Evolutionary conservation across 352 stramenopile species (phyloP).

Genomic region (Phytophthora crassamura): DNA sequence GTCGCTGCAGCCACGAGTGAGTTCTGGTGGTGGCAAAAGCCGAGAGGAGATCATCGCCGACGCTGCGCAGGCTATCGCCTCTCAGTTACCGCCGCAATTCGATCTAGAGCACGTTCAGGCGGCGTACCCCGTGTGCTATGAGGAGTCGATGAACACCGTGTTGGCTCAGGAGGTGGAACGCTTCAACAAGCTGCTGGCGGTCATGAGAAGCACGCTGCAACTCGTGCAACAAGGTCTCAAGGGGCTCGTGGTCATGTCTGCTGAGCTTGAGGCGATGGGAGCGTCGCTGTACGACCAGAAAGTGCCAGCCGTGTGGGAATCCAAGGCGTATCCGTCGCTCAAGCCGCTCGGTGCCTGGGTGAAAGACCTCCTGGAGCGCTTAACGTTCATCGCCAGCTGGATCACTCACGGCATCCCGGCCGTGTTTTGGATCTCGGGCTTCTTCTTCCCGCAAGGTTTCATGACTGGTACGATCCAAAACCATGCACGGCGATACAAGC

Average conservation of each 20-base stretch:
- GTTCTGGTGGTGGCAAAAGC: conserved; percentile 74
- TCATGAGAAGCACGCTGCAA: conserved; percentile 87
- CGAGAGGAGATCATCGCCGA: conserved; percentile 91
- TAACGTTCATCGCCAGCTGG: conserved; percentile 76
- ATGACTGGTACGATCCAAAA: conserved; percentile 95
- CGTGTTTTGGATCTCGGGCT: conserved; percentile 93
- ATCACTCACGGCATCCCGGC: conserved; percentile 78
- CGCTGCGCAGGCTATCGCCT: conserved; percentile 85
- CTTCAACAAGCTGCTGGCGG: conserved; percentile 86
- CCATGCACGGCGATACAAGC: conserved; percentile 84
- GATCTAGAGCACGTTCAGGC: conserved; percentile 89
- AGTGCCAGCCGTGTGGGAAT: conserved; percentile 87
- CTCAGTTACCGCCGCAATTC: conserved; percentile 73
- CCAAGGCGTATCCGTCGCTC: conserved; percentile 92
- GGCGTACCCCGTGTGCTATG: conserved; percentile 87
- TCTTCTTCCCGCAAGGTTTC: conserved; percentile 94
- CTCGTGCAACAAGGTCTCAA: conserved; percentile 90
- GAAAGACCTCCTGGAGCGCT: conserved; percentile 83
- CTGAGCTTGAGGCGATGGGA: conserved; percentile 88
- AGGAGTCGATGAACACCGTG: conserved; percentile 94
- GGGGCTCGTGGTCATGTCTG: conserved; percentile 89
- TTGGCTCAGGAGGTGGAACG: conserved; percentile 93
- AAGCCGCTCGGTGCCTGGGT: conserved; percentile 91
- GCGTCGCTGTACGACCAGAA: conserved; percentile 90
- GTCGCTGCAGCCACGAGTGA: conserved; percentile 88